phyloP scores from a whole-genome alignment of 345 rosid species.

The Eucalyptus sp. region DNA sequence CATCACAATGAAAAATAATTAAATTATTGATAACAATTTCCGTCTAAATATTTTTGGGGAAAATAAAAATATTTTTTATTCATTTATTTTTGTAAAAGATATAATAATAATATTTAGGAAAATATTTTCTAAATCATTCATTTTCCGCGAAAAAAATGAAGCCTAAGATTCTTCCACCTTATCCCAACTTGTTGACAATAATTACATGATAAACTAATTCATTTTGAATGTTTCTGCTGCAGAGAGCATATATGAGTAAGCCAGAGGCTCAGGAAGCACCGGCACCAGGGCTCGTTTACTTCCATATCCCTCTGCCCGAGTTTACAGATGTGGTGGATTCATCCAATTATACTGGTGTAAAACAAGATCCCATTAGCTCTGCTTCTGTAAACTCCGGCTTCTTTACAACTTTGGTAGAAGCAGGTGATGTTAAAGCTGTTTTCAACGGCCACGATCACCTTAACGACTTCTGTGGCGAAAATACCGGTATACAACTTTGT shows the following conservation, averaged over 20 bases:
- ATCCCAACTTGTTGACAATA: background rate
- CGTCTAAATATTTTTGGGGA: background rate
- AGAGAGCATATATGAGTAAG: constrained; percentile 49
- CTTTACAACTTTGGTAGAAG: constrained; percentile 58
- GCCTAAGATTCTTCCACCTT: background rate
- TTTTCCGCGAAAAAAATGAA: accelerated
- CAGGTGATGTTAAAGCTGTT: constrained; percentile 84
- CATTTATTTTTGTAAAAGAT: no score
- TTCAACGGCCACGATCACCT: constrained; percentile 86
- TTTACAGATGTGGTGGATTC: constrained; percentile 25
- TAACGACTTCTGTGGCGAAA: constrained; percentile 72
- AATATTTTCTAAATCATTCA: no score
- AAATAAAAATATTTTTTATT: no score
- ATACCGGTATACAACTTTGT: constrained; percentile 63
- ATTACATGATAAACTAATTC: background rate
- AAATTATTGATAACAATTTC: no score
- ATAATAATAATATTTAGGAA: no score
- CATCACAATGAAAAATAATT: background rate
- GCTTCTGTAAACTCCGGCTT: constrained; percentile 79
- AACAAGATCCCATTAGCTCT: constrained; percentile 55
- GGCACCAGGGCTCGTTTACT: constrained; percentile 77
- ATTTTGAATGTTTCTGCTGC: background rate
- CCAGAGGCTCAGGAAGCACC: constrained; percentile 46
- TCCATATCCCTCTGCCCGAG: constrained; percentile 93
- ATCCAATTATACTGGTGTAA: constrained; percentile 54